Conservation (phyloP, 2,329 filamentous ascomycete genomes). For the Chaetomiaceae sp. region DNA sequence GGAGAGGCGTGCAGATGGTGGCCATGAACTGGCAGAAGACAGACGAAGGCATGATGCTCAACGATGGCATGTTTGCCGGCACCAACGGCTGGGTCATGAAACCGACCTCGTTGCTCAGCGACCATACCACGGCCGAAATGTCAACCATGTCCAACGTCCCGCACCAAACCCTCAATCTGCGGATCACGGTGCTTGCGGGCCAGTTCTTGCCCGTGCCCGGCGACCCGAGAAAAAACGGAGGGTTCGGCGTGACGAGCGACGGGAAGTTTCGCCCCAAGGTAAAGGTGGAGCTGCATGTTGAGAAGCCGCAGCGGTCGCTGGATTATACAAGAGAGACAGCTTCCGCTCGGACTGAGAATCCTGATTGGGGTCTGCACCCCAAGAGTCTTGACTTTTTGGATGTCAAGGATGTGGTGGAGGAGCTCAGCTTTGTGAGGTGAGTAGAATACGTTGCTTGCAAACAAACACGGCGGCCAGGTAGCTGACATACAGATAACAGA, state of each 20-base stretch:
- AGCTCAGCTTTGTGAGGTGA: constrained; percentile 69
- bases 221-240: constrained; percentile 30
- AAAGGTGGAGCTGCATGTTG: constrained; percentile 76
- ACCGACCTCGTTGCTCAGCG: constrained; percentile 64
- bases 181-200: constrained; percentile 69
- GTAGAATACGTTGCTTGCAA: constrained; percentile 28
- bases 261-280: constrained; percentile 66
- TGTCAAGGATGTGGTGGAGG: constrained; percentile 57
- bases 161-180: constrained; percentile 57
- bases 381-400: constrained; percentile 55
- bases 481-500: constrained; percentile 31
- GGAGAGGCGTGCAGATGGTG: constrained; percentile 93
- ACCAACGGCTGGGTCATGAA: constrained; percentile 83
- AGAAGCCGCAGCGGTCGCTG: constrained; percentile 45
- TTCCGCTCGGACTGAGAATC: constrained; percentile 53
- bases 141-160: constrained; percentile 30
- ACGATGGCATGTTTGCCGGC: constrained; percentile 93
- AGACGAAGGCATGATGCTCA: constrained; percentile 92
- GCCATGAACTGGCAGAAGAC: constrained; percentile 97
- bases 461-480: too few species aligned
- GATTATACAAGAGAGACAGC: constrained; percentile 55
- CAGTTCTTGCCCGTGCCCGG: constrained; percentile 64
- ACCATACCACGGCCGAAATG: constrained; percentile 34
- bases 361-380: constrained; percentile 53
- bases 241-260: constrained; percentile 38